Conservation (phyloP, 2,329 filamentous ascomycete genomes). For the Arthroderma uncinatum region DNA sequence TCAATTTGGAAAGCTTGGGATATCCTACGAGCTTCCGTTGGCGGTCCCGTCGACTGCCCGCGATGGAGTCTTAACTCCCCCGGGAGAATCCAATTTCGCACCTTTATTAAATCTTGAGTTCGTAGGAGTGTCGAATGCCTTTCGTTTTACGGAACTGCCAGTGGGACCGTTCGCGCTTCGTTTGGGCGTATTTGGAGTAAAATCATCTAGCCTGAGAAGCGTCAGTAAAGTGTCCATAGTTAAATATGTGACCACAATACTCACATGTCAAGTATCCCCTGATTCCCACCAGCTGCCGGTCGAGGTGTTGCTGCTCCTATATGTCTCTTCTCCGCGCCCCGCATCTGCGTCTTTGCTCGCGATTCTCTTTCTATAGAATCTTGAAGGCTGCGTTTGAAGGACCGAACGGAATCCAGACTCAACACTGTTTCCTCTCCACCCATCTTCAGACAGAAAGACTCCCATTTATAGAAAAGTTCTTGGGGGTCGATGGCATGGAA, state of each 20-base stretch:
- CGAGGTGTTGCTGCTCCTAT: slow-evolving; percentile 50
- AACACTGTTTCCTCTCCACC: slow-evolving; percentile 64
- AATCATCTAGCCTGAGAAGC: slow-evolving; percentile 48
- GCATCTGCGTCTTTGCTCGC: slow-evolving; percentile 53
- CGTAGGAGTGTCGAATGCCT: slow-evolving; percentile 40
- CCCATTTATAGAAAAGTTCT: slow-evolving; percentile 97
- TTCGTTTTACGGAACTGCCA: slow-evolving; percentile 43
- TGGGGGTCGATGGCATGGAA: slow-evolving; percentile 70
- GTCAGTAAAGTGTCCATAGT: neutral
- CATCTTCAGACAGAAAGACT: slow-evolving; percentile 94
- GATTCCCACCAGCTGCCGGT: slow-evolving; percentile 36
- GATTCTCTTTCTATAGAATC: slow-evolving; percentile 70
- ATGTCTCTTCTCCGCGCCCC: slow-evolving; percentile 52
- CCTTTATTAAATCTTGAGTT: slow-evolving; percentile 34
- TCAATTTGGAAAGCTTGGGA: neutral
- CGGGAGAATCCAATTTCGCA: slow-evolving; percentile 37
- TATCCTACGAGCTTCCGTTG: slow-evolving; percentile 28
- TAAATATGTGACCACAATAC: neutral
- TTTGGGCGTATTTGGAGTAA: slow-evolving; percentile 53
- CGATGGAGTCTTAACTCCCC: slow-evolving; percentile 29
- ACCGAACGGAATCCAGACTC: slow-evolving; percentile 58
- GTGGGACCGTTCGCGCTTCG: slow-evolving; percentile 23
- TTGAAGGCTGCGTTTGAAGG: slow-evolving; percentile 78
- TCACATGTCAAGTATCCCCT: slow-evolving; percentile 77
- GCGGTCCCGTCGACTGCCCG: slow-evolving; percentile 16